Conservation (phyloP, 1,284 basidiomycete species). For the Gastroboletus turbinatus region DNA sequence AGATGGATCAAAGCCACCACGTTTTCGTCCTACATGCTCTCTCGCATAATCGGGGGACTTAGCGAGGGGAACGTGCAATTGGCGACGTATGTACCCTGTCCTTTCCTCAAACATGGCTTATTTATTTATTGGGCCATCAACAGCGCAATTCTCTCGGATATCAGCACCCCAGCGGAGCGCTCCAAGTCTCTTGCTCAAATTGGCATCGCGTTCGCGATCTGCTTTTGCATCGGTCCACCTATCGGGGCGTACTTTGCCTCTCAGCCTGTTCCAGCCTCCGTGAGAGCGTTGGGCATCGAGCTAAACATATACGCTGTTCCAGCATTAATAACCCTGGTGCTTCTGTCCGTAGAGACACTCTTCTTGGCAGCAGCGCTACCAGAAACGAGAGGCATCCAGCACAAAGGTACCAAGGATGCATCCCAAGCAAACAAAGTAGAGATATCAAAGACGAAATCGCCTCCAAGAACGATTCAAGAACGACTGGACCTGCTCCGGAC, state of each 20-base stretch:
- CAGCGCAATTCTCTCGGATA: conserved; percentile 87
- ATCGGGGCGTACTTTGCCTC: conserved; percentile 83
- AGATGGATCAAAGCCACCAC: conserved; percentile 88
- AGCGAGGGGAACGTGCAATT: conserved; percentile 87
- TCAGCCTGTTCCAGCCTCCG: conserved; percentile 57
- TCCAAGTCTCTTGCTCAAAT: conserved; percentile 86
- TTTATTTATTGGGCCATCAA: neutral
- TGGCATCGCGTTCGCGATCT: conserved; percentile 91
- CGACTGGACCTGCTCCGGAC: conserved; percentile 52
- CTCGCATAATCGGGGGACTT: conserved; percentile 83
- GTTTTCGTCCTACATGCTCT: conserved; percentile 86
- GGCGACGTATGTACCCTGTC: conserved; percentile 57
- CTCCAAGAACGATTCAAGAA: conserved; percentile 44
- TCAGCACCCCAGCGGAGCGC: conserved; percentile 74
- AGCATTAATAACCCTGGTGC: conserved; percentile 72
- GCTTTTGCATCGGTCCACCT: conserved; percentile 84
- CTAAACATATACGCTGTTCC: conserved; percentile 87
- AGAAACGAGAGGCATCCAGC: conserved; percentile 64
- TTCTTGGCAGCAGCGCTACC: conserved; percentile 74
- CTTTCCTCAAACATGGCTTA: neutral
- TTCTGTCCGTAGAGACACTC: conserved; percentile 69
- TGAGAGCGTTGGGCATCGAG: conserved; percentile 59
- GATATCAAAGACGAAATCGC: conserved; percentile 22
- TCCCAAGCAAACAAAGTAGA: conserved; percentile 18
- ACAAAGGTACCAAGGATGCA: conserved; percentile 25